Conservation (phyloP, 106 monocot genomes). For the Acorus calamus region DNA sequence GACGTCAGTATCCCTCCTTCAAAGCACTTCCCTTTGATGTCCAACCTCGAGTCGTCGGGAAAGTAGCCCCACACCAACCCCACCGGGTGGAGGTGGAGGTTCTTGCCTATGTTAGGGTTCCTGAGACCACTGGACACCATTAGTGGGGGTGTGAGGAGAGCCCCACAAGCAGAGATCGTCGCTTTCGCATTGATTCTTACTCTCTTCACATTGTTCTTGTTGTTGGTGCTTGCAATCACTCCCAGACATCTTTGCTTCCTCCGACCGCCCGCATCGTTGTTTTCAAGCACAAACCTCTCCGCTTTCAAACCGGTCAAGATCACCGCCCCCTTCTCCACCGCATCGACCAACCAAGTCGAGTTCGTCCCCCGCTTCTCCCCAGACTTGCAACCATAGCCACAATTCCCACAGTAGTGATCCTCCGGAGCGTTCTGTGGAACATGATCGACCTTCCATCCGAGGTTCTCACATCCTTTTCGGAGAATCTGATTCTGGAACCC, state of each 20-base stretch:
- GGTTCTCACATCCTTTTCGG: slow-evolving; percentile 66
- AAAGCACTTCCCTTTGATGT: slow-evolving; percentile 33
- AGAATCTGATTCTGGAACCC: slow-evolving; percentile 74
- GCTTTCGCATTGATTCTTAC: slow-evolving; percentile 44
- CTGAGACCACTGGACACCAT: slow-evolving; percentile 49
- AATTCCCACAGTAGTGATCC: slow-evolving; percentile 65
- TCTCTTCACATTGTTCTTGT: slow-evolving; percentile 15
- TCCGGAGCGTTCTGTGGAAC: slow-evolving; percentile 58
- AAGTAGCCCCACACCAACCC: slow-evolving; percentile 77
- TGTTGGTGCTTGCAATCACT: slow-evolving; percentile 23
- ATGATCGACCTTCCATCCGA: slow-evolving; percentile 47
- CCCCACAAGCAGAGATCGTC: slow-evolving; percentile 59
- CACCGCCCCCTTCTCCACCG: slow-evolving; percentile 49
- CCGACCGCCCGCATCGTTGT: slow-evolving; percentile 8
- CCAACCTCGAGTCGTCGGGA: slow-evolving; percentile 31
- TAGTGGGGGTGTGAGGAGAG: slow-evolving; percentile 61
- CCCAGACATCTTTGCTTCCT: slow-evolving; percentile 51
- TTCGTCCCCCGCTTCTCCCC: slow-evolving; percentile 66
- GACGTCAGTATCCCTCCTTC: slow-evolving; percentile 69
- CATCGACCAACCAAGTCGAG: slow-evolving; percentile 72
- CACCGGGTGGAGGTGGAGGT: slow-evolving; percentile 73
- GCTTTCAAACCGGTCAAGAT: slow-evolving; percentile 70
- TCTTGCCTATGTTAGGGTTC: slow-evolving; percentile 70
- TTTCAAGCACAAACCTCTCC: slow-evolving; percentile 44
- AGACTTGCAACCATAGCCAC: slow-evolving; percentile 47